Evolutionary conservation across 331 rosid species (phyloP).

Genomic region (Rosa hybrid): DNA sequence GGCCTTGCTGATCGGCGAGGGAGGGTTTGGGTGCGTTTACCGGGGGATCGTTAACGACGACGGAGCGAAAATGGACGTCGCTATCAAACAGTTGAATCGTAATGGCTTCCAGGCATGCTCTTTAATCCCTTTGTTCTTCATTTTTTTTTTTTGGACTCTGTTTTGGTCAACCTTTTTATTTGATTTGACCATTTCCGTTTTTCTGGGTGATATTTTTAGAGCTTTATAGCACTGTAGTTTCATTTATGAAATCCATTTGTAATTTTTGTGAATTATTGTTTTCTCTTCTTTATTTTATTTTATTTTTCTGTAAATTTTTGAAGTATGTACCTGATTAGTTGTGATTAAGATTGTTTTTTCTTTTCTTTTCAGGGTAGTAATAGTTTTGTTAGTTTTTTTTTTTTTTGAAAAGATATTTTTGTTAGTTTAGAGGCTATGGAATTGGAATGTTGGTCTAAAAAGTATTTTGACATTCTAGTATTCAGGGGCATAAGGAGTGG

Average conservation of each 20-base stretch:
- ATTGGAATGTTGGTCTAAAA: slow-evolving; percentile 2
- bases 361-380: no score
- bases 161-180: background rate
- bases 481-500: slow-evolving; percentile 99
- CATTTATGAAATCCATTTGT: no score
- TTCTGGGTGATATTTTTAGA: no score
- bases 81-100: slow-evolving; percentile 87
- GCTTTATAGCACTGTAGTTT: no score
- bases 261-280: no score
- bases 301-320: no score
- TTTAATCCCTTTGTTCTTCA: background rate
- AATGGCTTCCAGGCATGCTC: slow-evolving; percentile 85
- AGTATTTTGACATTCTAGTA: slow-evolving; percentile 41
- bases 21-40: slow-evolving; percentile 91
- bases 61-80: slow-evolving; percentile 56
- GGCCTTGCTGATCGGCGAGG: slow-evolving; percentile 76
- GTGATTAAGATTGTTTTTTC: background rate
- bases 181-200: no score
- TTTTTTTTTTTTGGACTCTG: background rate
- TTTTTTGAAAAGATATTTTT: background rate
- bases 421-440: slow-evolving; percentile 11
- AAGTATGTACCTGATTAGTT: no score
- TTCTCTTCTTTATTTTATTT: no score
- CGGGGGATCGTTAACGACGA: slow-evolving; percentile 42
- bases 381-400: background rate